A percentile compares a stretch with the other conserved stretches of the same genome.
Evolutionary conservation across 352 stramenopile species (phyloP).

Genomic region (Stramenopiles sp.): DNA sequence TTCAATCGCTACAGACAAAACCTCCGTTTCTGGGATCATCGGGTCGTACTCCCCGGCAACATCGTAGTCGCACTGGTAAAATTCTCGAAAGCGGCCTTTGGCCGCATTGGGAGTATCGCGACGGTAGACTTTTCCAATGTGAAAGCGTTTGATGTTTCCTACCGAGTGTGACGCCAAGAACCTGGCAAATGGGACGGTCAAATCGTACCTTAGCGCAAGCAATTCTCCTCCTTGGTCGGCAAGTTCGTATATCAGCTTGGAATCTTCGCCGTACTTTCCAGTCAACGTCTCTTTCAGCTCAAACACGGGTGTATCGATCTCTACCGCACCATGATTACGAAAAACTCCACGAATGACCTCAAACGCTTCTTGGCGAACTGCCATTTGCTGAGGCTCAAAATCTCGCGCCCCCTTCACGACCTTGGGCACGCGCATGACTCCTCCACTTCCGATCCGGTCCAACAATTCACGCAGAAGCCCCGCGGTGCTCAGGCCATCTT

Average conservation of each 20-base stretch:
- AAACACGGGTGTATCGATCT: slow-evolving; percentile 95
- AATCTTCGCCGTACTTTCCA: slow-evolving; percentile 96
- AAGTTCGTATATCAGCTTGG: slow-evolving; percentile 97
- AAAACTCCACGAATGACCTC: slow-evolving; percentile 90
- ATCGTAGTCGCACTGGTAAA: slow-evolving; percentile 99
- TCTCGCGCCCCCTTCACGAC: slow-evolving; percentile 78
- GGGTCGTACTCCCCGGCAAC: slow-evolving; percentile 77
- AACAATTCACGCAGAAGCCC: background rate
- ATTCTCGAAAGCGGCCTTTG: slow-evolving; percentile 87
- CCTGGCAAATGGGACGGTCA: slow-evolving; percentile 93
- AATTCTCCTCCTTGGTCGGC: slow-evolving; percentile 89
- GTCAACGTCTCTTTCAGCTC: slow-evolving; percentile 95
- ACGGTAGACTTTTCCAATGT: slow-evolving; percentile 82
- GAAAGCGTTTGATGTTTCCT: slow-evolving; percentile 94
- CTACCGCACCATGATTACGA: slow-evolving; percentile 86
- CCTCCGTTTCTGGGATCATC: slow-evolving; percentile 91
- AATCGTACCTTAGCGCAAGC: slow-evolving; percentile 79
- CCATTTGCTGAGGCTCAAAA: slow-evolving; percentile 86
- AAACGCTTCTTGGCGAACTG: slow-evolving; percentile 85
- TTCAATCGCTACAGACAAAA: slow-evolving; percentile 80
- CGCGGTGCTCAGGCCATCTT: background rate
- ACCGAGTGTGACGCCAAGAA: slow-evolving; percentile 90
- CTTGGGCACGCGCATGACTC: slow-evolving; percentile 25
- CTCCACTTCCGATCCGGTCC: background rate
- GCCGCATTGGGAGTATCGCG: slow-evolving; percentile 37